Conservation (phyloP, 1,284 basidiomycete genomes). For the Agaricales sp. region DNA sequence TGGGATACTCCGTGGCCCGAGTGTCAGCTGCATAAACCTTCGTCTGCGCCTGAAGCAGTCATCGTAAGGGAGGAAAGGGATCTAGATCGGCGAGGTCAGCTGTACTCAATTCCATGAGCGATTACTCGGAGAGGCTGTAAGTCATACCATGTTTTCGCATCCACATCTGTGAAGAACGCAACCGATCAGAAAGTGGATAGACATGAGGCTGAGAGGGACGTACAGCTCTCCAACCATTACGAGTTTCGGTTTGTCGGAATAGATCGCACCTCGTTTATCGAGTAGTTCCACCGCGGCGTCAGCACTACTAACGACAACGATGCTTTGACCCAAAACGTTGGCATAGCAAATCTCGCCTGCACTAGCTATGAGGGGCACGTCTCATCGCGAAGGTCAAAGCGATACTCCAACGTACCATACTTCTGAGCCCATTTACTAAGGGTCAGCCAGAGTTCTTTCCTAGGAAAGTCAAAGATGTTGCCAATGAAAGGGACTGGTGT, state of each 20-base stretch:
- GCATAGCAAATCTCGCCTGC: constrained; percentile 56
- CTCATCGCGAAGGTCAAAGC: background rate
- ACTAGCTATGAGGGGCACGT: background rate
- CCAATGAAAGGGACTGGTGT: constrained; percentile 54
- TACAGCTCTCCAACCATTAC: constrained; percentile 60
- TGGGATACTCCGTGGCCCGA: constrained; percentile 39
- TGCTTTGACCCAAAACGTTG: constrained; percentile 51
- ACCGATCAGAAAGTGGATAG: too few relatives aligned
- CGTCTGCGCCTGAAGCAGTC: constrained; percentile 54
- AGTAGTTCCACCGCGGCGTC: constrained; percentile 51
- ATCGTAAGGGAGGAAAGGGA: constrained; percentile 58
- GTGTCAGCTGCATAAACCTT: constrained; percentile 51
- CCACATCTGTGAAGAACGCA: too few relatives aligned
- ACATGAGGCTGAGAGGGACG: too few relatives aligned
- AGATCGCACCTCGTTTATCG: constrained; percentile 57
- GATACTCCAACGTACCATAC: constrained; percentile 28
- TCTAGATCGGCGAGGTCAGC: constrained; percentile 22
- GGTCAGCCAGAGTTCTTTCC: constrained; percentile 46
- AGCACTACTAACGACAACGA: constrained; percentile 54
- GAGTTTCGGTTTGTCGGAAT: constrained; percentile 59
- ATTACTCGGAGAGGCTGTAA: constrained; percentile 9
- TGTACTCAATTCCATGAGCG: constrained; percentile 6
- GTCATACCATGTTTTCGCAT: constrained; percentile 54
- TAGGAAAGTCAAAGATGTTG: constrained; percentile 46
- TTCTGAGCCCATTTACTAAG: constrained; percentile 37